Percentiles rank a stretch among this genome's conserved stretches.
These are phyloP conservation scores for Neurospora sp. DNA, from an alignment of 495 filamentous ascomycete species.

Conservation along the genomic window DNA sequence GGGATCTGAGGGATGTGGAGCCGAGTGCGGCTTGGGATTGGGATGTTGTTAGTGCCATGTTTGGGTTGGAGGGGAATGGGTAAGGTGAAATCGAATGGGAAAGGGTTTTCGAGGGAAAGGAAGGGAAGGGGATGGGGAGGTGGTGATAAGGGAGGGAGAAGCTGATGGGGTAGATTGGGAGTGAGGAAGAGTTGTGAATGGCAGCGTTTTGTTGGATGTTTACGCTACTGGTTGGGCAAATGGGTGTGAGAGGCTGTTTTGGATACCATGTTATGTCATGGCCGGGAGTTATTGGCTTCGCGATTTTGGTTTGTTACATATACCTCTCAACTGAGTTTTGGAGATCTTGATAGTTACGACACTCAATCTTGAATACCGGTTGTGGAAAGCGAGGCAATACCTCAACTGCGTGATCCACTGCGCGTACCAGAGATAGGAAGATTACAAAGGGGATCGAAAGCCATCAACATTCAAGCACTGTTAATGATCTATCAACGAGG, in stretches of 20 bases:
- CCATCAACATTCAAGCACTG: too few species aligned
- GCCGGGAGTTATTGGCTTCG: neutral
- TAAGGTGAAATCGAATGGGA: neutral
- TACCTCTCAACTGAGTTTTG: neutral
- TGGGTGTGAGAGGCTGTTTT: too few species aligned
- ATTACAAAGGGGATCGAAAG: too few species aligned
- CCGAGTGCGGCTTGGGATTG: slow-evolving; percentile 42
- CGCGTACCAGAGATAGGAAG: too few species aligned
- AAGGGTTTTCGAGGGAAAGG: neutral
- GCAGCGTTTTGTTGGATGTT: too few species aligned
- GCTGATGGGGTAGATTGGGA: neutral
- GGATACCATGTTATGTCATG: neutral
- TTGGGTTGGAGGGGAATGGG: slow-evolving; percentile 23
- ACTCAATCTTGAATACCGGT: neutral
- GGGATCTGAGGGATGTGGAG: slow-evolving; percentile 41
- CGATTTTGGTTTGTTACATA: neutral
- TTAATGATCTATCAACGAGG: too few species aligned
- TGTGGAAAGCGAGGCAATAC: neutral
- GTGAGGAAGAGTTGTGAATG: neutral
- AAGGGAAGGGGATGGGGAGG: neutral
- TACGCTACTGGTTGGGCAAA: too few species aligned
- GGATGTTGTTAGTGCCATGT: slow-evolving; percentile 36
- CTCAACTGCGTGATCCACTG: too few species aligned
- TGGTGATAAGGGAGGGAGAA: neutral
- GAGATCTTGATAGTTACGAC: neutral